A percentile compares a stretch with the other conserved stretches of the same genome.
These are phyloP conservation scores for Helianthus annuus DNA, from an alignment of 129 eudicot species.

Conservation along the genomic window HanXRQr2.0-SUNRISE NC_035436.2:203271975-203272474, in stretches of 20 bases:
- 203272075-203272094: not conserved
- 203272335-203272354: constrained; percentile 35
- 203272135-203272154: constrained; percentile 71
- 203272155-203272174: constrained; percentile 63
- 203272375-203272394: constrained; percentile 21
- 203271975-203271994: constrained; percentile 1
- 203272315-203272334: constrained; percentile 31
- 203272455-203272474: too few species aligned
- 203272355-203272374: constrained; percentile 32
- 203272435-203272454: not conserved
- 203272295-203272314: constrained; percentile 41
- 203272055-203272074: not conserved
- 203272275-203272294: not conserved
- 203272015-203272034: constrained; percentile 17
- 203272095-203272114: constrained; percentile 58
- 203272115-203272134: constrained; percentile 86
- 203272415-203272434: constrained; percentile 27
- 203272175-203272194: constrained; percentile 52
- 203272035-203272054: not conserved
- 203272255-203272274: not conserved
- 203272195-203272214: constrained; percentile 11
- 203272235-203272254: constrained; percentile 41
- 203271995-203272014: not conserved
- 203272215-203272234: constrained; percentile 19
- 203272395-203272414: constrained; percentile 11